Percentiles rank a stretch among this genome's conserved stretches.
phyloP scores from a whole-genome alignment of 2,329 filamentous ascomycete species.

The Trichoderma sp. region DNA sequence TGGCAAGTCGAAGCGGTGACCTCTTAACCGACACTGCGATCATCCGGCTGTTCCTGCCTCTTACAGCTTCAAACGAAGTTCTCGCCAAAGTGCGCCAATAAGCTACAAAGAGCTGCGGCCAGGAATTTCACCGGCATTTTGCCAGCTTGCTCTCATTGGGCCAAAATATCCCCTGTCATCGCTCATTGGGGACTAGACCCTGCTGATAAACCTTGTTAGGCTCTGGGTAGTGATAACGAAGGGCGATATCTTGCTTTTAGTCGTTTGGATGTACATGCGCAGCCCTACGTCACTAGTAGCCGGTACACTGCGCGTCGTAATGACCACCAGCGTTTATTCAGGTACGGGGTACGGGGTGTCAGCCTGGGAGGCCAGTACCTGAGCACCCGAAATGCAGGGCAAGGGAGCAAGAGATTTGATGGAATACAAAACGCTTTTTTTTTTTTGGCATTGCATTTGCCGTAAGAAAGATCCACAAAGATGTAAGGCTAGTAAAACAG shows the following conservation, averaged over 20 bases:
- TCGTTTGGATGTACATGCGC: background rate
- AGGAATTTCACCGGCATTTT: background rate
- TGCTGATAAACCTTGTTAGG: background rate
- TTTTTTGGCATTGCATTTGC: background rate
- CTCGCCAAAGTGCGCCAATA: background rate
- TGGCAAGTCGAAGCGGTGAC: background rate
- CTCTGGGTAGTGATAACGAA: background rate
- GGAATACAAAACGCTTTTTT: background rate
- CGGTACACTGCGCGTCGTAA: background rate
- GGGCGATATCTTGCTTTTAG: background rate
- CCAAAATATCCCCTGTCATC: background rate
- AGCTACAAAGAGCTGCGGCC: background rate
- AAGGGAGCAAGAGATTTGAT: background rate
- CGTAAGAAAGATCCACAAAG: background rate
- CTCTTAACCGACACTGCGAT: background rate
- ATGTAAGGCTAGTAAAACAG: background rate
- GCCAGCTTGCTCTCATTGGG: background rate
- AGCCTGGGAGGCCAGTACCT: background rate
- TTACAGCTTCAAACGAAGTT: background rate
- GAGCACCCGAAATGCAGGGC: background rate
- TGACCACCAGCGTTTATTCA: background rate
- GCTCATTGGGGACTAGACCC: background rate
- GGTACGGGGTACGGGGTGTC: background rate
- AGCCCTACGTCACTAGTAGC: conserved; percentile 11
- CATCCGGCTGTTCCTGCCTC: background rate